These are phyloP conservation scores for Rhizopus delemar DNA, from an alignment of 371 early-diverging fungal genomes.

Conservation along the genomic window DNA sequence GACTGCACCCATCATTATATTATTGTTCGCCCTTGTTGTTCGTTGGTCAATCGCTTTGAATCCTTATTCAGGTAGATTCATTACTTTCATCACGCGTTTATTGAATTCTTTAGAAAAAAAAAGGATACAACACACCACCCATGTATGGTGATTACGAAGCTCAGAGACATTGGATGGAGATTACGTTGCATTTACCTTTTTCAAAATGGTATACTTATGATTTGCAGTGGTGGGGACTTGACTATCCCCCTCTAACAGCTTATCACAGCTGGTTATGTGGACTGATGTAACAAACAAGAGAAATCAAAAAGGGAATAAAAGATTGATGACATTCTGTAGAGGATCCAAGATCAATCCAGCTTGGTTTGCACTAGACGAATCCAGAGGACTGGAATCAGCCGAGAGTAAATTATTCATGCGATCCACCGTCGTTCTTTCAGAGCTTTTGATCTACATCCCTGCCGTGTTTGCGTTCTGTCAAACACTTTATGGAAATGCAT, in stretches of 20 bases:
- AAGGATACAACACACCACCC: constrained; percentile 63
- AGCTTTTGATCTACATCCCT: constrained; percentile 76
- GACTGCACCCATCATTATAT: constrained; percentile 39
- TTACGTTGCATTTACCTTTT: constrained; percentile 78
- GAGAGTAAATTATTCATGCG: constrained; percentile 89
- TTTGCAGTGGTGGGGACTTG: constrained; percentile 91
- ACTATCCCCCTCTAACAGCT: constrained; percentile 95
- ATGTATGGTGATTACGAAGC: constrained; percentile 96
- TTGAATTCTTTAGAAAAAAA: not conserved
- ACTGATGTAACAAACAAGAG: constrained; percentile 53
- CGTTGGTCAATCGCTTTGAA: constrained; percentile 74
- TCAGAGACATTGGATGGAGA: constrained; percentile 97
- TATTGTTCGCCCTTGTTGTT: constrained; percentile 64
- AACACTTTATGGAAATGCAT: constrained; percentile 41
- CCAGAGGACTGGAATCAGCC: constrained; percentile 79
- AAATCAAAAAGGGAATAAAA: not conserved
- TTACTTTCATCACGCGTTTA: too few species aligned
- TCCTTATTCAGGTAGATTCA: constrained; percentile 74
- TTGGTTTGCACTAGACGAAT: constrained; percentile 84
- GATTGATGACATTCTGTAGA: constrained; percentile 34
- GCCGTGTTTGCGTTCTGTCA: constrained; percentile 66
- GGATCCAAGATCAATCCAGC: constrained; percentile 74
- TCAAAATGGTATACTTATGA: constrained; percentile 88
- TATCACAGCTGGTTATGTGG: constrained; percentile 90
- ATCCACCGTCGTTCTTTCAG: constrained; percentile 74